These are phyloP conservation scores for Novymonas esmeraldas DNA, from an alignment of 208 protist genomes.

Conservation along the genomic window DNA sequence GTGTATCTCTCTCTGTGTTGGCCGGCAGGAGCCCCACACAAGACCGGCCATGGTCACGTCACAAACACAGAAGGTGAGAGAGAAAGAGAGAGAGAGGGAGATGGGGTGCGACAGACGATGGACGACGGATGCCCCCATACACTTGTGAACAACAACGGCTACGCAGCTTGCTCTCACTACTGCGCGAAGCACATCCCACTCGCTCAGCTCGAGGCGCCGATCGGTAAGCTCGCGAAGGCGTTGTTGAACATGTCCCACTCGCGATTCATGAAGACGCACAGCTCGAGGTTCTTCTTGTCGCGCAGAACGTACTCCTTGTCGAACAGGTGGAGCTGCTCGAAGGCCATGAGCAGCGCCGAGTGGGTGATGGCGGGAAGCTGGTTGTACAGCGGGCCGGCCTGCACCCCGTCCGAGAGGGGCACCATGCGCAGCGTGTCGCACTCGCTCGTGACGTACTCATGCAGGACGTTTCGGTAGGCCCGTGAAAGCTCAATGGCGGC, in stretches of 20 bases:
- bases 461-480: slow-evolving; percentile 86
- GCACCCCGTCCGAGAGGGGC: slow-evolving; percentile 66
- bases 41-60: no score
- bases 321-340: slow-evolving; percentile 83
- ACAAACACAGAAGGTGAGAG: no score
- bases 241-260: slow-evolving; percentile 86
- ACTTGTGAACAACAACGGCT: no score
- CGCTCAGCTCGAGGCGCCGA: slow-evolving; percentile 2
- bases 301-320: slow-evolving; percentile 81
- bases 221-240: slow-evolving; percentile 61
- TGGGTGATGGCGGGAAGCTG: slow-evolving; percentile 76
- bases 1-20: slow-evolving; percentile 16
- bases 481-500: slow-evolving; percentile 78
- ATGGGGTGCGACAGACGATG: no score
- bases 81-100: no score
- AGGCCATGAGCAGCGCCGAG: slow-evolving; percentile 71
- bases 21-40: no score
- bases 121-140: no score
- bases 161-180: no score
- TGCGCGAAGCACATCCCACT: slow-evolving; percentile 1
- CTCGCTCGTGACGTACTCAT: slow-evolving; percentile 85
- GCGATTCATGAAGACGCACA: slow-evolving; percentile 89
- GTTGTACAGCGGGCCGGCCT: slow-evolving; percentile 73
- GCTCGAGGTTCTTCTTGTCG: slow-evolving; percentile 70
- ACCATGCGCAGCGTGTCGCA: slow-evolving; percentile 76